phyloP scores from a whole-genome alignment of 306 rosid species.

The Ammopiptanthus mongolicus region DNA sequence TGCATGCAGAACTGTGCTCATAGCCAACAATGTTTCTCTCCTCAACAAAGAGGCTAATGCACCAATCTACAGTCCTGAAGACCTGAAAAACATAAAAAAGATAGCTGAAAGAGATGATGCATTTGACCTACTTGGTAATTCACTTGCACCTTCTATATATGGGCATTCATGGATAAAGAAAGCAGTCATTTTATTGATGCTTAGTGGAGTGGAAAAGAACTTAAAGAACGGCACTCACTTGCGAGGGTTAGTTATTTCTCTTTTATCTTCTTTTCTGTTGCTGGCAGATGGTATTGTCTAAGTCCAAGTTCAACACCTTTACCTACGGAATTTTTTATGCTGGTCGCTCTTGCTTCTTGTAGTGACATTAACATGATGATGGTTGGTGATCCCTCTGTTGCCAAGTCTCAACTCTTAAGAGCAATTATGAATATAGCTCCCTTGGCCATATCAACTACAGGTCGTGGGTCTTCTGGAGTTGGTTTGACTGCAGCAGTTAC shows the following conservation, averaged over 20 bases:
- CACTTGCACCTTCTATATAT: slow-evolving; percentile 95
- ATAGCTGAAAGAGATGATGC: slow-evolving; percentile 85
- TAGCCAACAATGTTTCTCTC: slow-evolving; percentile 83
- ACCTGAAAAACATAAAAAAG: slow-evolving; percentile 69
- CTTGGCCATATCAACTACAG: slow-evolving; percentile 94
- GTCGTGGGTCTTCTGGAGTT: slow-evolving; percentile 98
- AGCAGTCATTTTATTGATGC: slow-evolving; percentile 92
- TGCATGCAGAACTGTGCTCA: slow-evolving; percentile 75
- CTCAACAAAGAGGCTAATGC: slow-evolving; percentile 99
- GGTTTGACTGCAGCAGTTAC: slow-evolving; percentile 99
- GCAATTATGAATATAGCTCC: slow-evolving; percentile 97
- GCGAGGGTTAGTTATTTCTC: slow-evolving; percentile 70
- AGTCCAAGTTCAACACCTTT: not conserved
- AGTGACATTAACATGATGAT: slow-evolving; percentile 99
- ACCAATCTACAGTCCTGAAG: slow-evolving; percentile 75
- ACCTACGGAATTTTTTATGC: not conserved
- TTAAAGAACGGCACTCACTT: slow-evolving; percentile 93
- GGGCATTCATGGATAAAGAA: slow-evolving; percentile 98
- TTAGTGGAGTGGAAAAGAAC: slow-evolving; percentile 96
- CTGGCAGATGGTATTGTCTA: slow-evolving; percentile 1
- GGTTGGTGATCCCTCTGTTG: slow-evolving; percentile 99
- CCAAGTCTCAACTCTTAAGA: slow-evolving; percentile 94
- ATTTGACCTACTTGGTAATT: slow-evolving; percentile 88
- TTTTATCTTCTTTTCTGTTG: slow-evolving; percentile 12
- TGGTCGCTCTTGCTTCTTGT: slow-evolving; percentile 21